Conservation (phyloP, 1,284 basidiomycete species). For the Gymnopus androsaceus region DNA sequence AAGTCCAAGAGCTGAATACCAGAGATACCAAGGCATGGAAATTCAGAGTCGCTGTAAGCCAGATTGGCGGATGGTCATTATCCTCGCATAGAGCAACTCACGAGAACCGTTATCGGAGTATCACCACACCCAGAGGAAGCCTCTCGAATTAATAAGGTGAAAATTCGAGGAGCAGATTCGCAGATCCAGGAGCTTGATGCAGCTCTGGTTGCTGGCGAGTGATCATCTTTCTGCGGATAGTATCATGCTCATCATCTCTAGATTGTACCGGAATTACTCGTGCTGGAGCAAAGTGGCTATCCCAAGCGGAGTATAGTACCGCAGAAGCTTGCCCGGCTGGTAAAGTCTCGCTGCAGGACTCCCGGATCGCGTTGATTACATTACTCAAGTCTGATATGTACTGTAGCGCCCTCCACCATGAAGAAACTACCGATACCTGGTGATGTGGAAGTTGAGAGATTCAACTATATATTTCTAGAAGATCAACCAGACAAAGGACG, state of each 20-base stretch:
- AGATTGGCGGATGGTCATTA: slow-evolving; percentile 17
- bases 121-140: slow-evolving; percentile 9
- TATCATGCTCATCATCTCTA: slow-evolving; percentile 2
- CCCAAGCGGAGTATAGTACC: slow-evolving; percentile 15
- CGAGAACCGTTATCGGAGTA: slow-evolving; percentile 19
- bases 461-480: slow-evolving; percentile 4
- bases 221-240: neutral
- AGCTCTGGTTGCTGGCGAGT: slow-evolving; percentile 21
- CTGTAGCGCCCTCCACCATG: neutral
- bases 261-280: slow-evolving; percentile 28
- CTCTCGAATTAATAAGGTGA: slow-evolving; percentile 17
- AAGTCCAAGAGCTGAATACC: too few species aligned
- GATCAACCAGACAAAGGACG: slow-evolving; percentile 1
- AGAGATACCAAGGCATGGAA: too few species aligned
- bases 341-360: slow-evolving; percentile 18
- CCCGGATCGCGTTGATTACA: slow-evolving; percentile 18
- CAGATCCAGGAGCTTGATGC: slow-evolving; percentile 14
- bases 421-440: slow-evolving; percentile 6
- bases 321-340: neutral
- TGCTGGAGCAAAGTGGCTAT: slow-evolving; percentile 26
- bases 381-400: slow-evolving; percentile 16
- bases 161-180: slow-evolving; percentile 14
- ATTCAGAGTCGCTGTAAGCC: neutral
- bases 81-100: slow-evolving; percentile 21
- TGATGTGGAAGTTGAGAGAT: too few species aligned